These are phyloP conservation scores for Sphagnum fallax DNA, from an alignment of 228 moss, liverwort and hornwort genomes.

Conservation along the genomic window DNA sequence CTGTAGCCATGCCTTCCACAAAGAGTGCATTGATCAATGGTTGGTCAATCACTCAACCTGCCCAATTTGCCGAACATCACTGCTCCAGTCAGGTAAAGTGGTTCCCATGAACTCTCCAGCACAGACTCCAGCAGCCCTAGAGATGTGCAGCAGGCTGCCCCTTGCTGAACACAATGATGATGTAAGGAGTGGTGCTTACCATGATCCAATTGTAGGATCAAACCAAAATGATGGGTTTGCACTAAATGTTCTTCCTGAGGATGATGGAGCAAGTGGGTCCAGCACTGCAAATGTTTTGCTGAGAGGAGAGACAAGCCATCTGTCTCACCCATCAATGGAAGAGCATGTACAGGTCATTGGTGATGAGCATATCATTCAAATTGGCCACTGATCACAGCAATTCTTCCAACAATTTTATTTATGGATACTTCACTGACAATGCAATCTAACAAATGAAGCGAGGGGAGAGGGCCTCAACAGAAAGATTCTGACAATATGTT, in stretches of 20 bases:
- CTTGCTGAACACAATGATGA: neutral
- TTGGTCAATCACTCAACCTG: constrained; percentile 3
- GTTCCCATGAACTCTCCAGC: neutral
- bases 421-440: no score
- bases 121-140: neutral
- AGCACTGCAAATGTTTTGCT: neutral
- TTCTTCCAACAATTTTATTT: no score
- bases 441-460: no score
- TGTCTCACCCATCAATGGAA: neutral
- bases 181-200: neutral
- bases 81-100: neutral
- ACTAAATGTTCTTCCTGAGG: neutral
- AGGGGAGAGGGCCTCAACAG: no score
- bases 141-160: neutral
- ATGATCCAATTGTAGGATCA: neutral
- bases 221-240: neutral
- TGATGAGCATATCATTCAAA: neutral
- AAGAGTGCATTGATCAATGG: constrained; percentile 6
- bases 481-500: no score
- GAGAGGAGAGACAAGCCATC: neutral
- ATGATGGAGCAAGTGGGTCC: neutral
- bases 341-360: neutral
- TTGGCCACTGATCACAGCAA: neutral
- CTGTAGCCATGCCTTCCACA: constrained; percentile 2
- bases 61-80: constrained; percentile 2